Conservation (phyloP, 2,329 filamentous ascomycete species). For the Colletotrichum magnum region DNA sequence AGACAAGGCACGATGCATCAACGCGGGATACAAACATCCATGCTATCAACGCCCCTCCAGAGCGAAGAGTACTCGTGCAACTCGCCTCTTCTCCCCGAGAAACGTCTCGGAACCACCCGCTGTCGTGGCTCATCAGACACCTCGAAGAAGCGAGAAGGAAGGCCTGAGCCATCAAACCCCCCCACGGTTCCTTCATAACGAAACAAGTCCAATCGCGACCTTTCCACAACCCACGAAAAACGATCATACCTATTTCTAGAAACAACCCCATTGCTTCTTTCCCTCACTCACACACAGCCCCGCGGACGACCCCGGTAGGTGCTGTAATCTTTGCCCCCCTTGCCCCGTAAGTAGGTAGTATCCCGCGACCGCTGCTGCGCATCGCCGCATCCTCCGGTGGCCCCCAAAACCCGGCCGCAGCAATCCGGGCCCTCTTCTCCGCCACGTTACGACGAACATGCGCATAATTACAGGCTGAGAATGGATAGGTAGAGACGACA, state of each 20-base stretch:
- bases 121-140: too few species aligned
- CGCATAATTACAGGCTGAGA: neutral
- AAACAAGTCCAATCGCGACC: too few species aligned
- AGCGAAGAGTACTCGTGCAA: neutral
- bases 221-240: too few species aligned
- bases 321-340: neutral
- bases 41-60: too few species aligned
- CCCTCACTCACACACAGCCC: neutral
- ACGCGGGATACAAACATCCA: too few species aligned
- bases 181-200: too few species aligned
- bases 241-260: too few species aligned
- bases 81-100: neutral
- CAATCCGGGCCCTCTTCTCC: constrained; percentile 1
- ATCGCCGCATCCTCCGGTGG: neutral
- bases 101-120: too few species aligned
- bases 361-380: neutral
- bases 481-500: too few species aligned
- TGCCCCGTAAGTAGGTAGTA: neutral
- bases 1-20: too few species aligned
- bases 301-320: neutral
- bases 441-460: constrained; percentile 4
- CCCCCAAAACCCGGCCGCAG: constrained; percentile 30
- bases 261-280: neutral
- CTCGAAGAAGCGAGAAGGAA: too few species aligned
- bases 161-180: too few species aligned